Evolutionary conservation across 495 filamentous ascomycete genomes (phyloP).

Genomic region (Annulohypoxylon nitens): DNA sequence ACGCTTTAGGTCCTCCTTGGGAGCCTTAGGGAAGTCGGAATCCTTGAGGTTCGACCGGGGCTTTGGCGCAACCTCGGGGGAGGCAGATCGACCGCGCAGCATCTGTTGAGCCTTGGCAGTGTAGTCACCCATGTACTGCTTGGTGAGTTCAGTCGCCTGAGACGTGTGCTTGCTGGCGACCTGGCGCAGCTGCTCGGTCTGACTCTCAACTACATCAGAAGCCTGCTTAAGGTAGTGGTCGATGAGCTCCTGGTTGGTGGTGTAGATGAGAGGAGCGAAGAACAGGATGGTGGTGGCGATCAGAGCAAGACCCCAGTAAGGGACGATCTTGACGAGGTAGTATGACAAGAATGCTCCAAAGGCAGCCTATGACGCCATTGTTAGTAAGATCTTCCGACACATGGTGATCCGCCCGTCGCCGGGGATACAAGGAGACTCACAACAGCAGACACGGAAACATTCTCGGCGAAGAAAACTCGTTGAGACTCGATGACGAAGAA

Average conservation of each 20-base stretch:
- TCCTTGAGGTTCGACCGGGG: constrained; percentile 57
- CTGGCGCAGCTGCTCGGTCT: constrained; percentile 83
- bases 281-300: constrained; percentile 82
- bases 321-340: constrained; percentile 92
- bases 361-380: constrained; percentile 72
- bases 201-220: constrained; percentile 78
- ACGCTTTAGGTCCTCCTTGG: constrained; percentile 57
- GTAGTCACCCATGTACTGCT: constrained; percentile 86
- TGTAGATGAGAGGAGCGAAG: constrained; percentile 89
- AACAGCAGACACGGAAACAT: constrained; percentile 80
- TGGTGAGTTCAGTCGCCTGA: constrained; percentile 79
- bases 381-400: constrained; percentile 23
- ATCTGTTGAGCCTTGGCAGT: constrained; percentile 85
- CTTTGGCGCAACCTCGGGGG: constrained; percentile 57
- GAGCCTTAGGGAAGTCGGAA: constrained; percentile 73
- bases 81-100: constrained; percentile 63
- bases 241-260: constrained; percentile 92
- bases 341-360: constrained; percentile 86
- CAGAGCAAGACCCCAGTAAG: constrained; percentile 90
- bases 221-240: constrained; percentile 83
- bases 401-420: neutral
- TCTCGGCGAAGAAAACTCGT: constrained; percentile 94
- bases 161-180: constrained; percentile 85
- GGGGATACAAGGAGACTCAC: constrained; percentile 67
- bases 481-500: constrained; percentile 98